A percentile compares a stretch with the other conserved stretches of the same genome.
These are phyloP conservation scores for Trichoderma pleuroti DNA, from an alignment of 2,329 filamentous ascomycete species.

Conservation along the genomic window DNA sequence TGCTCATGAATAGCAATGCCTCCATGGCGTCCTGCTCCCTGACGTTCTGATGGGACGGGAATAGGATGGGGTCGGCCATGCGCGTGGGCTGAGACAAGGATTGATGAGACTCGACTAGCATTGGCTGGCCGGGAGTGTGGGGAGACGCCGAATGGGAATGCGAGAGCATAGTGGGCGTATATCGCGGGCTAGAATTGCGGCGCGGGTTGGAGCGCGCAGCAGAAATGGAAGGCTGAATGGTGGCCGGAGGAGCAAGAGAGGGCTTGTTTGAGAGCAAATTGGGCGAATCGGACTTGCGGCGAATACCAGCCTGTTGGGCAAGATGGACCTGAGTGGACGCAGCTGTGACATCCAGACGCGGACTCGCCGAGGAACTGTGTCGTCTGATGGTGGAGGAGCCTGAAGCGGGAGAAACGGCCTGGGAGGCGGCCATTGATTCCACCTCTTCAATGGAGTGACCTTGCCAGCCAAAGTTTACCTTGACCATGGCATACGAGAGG, in stretches of 20 bases:
- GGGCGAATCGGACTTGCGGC: constrained; percentile 37
- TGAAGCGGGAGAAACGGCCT: constrained; percentile 60
- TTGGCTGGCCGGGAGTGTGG: constrained; percentile 40
- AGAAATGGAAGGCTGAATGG: constrained; percentile 48
- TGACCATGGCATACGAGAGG: constrained; percentile 89
- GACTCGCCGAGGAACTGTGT: constrained; percentile 52
- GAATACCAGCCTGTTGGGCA: constrained; percentile 20
- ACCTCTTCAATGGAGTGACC: constrained; percentile 73
- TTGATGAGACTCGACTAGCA: constrained; percentile 29
- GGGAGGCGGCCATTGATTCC: constrained; percentile 69
- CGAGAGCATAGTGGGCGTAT: constrained; percentile 49
- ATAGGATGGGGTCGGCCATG: constrained; percentile 53
- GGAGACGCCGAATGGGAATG: constrained; percentile 48
- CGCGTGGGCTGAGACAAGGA: constrained; percentile 29
- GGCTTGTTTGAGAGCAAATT: constrained; percentile 34
- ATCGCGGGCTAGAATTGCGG: constrained; percentile 48
- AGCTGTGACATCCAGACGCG: constrained; percentile 41
- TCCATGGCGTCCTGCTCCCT: constrained; percentile 80
- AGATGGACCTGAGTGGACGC: constrained; percentile 32
- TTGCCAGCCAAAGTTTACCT: constrained; percentile 88
- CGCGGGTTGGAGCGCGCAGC: constrained; percentile 41
- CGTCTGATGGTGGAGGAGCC: constrained; percentile 54
- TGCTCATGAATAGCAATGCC: constrained; percentile 77
- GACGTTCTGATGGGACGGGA: constrained; percentile 62
- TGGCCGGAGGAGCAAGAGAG: constrained; percentile 50